Evolutionary conservation across 345 rosid genomes (phyloP).

Genomic region (Moringa oleifera): DNA sequence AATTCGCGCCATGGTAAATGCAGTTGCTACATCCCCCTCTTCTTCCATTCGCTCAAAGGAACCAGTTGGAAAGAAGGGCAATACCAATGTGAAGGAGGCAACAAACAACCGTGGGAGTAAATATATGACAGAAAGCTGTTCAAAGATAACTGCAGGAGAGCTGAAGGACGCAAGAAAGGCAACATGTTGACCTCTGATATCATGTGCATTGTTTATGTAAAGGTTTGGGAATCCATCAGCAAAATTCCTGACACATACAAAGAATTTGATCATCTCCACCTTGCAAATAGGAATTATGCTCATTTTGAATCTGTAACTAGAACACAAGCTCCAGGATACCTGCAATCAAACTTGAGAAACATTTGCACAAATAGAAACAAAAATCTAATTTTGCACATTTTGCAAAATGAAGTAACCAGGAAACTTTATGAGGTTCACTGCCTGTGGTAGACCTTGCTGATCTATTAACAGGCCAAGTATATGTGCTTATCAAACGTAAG

Average conservation of each 20-base stretch:
- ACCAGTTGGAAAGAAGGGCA: constrained; percentile 98
- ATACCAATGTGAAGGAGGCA: constrained; percentile 84
- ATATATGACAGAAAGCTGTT: constrained; percentile 95
- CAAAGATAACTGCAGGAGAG: constrained; percentile 90
- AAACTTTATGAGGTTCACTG: too few relatives aligned
- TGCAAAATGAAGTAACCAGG: background rate
- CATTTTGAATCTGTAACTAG: background rate
- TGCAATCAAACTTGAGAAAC: background rate
- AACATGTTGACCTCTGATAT: constrained; percentile 88
- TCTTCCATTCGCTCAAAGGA: constrained; percentile 99
- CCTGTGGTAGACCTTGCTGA: too few relatives aligned
- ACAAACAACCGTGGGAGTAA: constrained; percentile 87
- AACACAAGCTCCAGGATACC: background rate
- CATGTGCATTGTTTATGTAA: constrained; percentile 86
- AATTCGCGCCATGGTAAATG: constrained; percentile 95
- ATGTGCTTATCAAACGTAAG: too few relatives aligned
- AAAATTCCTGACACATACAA: constrained; percentile 61
- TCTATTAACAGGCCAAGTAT: too few relatives aligned
- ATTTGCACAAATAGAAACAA: background rate
- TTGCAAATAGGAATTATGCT: background rate
- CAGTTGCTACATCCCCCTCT: constrained; percentile 99
- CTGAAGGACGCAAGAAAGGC: constrained; percentile 93
- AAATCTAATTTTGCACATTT: too few relatives aligned
- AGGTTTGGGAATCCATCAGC: constrained; percentile 95
- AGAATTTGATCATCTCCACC: constrained; percentile 8